phyloP scores from a whole-genome alignment of 2,329 filamentous ascomycete genomes.

The Chrysosphaeria jannelii region DNA sequence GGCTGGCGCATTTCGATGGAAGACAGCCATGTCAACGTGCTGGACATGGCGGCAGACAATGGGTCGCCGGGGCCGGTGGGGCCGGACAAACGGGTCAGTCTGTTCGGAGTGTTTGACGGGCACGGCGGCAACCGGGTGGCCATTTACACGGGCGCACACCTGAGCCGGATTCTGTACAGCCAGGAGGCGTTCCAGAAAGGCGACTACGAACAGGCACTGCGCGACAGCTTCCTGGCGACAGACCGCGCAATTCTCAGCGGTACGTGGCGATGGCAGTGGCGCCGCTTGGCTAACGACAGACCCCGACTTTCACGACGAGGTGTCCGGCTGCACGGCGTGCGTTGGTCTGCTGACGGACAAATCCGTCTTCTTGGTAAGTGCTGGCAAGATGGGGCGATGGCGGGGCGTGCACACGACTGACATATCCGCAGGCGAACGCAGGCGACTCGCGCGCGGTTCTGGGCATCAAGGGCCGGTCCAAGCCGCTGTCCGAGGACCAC shows the following conservation, averaged over 20 bases:
- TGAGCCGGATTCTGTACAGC: constrained; percentile 82
- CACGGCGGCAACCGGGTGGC: constrained; percentile 95
- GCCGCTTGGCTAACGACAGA: constrained; percentile 36
- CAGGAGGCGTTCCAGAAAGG: constrained; percentile 80
- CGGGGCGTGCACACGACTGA: too few relatives aligned
- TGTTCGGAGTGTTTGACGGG: constrained; percentile 94
- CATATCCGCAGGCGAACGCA: constrained; percentile 53
- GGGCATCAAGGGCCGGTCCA: constrained; percentile 87
- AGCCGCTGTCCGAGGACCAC: constrained; percentile 96
- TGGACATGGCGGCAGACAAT: constrained; percentile 59
- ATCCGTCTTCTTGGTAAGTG: constrained; percentile 32
- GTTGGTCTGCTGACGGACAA: constrained; percentile 61
- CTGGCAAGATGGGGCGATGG: too few relatives aligned
- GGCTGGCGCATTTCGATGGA: constrained; percentile 99
- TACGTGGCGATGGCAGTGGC: constrained; percentile 16
- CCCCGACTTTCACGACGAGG: constrained; percentile 87
- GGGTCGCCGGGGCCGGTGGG: too few relatives aligned
- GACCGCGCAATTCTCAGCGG: constrained; percentile 88
- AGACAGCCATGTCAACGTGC: constrained; percentile 68
- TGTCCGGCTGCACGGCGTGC: constrained; percentile 89
- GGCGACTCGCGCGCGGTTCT: constrained; percentile 87
- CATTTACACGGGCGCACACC: constrained; percentile 67
- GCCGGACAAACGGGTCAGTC: constrained; percentile 72
- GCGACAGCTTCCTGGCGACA: constrained; percentile 88
- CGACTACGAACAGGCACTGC: constrained; percentile 82